Base-by-base conservation (phyloP, 2,329 filamentous ascomycete genomes). In the Hymenoscyphus fructigenus region DNA sequence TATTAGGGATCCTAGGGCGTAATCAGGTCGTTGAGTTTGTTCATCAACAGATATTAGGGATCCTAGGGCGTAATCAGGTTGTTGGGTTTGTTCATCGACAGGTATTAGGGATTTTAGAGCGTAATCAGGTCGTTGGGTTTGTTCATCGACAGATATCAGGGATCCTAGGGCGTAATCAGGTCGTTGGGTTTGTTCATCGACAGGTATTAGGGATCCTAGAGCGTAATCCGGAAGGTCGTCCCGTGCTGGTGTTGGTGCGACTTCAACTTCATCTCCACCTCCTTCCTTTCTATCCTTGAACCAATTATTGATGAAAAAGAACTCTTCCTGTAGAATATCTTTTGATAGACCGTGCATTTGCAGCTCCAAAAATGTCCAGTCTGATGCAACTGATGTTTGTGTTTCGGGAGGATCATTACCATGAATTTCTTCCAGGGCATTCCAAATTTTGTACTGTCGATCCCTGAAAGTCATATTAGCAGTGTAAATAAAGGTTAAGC, bases 271-370 rank as follows among this genome's bases (percentile, higher is more conserved):
- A 38, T 61, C 50, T 17, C 34, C 47, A 14, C 5, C 17, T 17
- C 57, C 63, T 56, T 65, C 63, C 56, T 65, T 61, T 20, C 62
- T 63, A 3, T 61, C 64, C 23, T 67, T 63, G 26, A 69, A 60
- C 64, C 65, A 71, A 38, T 60, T 59, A 20, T 67, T 61, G 36
- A 71, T 68, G 62, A 70, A 71, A 34, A 69, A 70, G 50, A 68
- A 69, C 23, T 68, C 67, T 60, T 68, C 65, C 3, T 66, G 62
- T 26, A 67, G 50, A 9, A 67, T n/a, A 34, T 65, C 61, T 38
- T 64, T 59, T 5, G 65, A 59, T n/a, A 70, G 32, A 2, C 68
- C 68, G 5, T 62, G 57, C 28, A 59, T 65, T 14, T 60, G 57
- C 44, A 71, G 62, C 56, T 64, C 62, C 28, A 68, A 50, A 14